These are phyloP conservation scores for Hirschioporus abietinus DNA, from an alignment of 768 basidiomycete species.

Conservation along the genomic window DNA sequence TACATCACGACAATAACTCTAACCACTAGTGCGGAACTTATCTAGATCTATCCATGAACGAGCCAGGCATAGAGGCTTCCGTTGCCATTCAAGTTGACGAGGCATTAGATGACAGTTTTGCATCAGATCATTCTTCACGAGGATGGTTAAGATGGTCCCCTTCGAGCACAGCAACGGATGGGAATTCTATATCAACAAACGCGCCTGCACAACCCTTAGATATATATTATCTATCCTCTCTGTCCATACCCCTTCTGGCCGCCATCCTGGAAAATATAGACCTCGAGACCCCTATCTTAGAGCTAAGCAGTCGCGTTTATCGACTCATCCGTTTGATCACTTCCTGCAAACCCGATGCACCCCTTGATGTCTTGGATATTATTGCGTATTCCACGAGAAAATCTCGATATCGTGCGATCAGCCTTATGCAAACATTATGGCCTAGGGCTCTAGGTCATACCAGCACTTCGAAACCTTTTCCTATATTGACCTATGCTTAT, in stretches of 20 bases:
- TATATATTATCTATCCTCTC: constrained; percentile 55
- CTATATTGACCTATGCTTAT: constrained; percentile 29
- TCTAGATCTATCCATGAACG: not conserved
- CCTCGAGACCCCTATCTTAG: constrained; percentile 25
- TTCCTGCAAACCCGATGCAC: constrained; percentile 57
- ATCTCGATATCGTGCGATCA: constrained; percentile 50
- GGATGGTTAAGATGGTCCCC: constrained; percentile 22
- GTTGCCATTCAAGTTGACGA: constrained; percentile 20
- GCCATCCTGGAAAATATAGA: constrained; percentile 57
- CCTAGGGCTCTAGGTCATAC: constrained; percentile 66
- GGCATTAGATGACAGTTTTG: constrained; percentile 9
- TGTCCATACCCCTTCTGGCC: constrained; percentile 58
- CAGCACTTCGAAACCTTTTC: constrained; percentile 48
- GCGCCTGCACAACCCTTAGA: constrained; percentile 50
- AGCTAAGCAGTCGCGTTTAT: constrained; percentile 44
- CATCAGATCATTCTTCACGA: constrained; percentile 1
- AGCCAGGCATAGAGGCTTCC: constrained; percentile 16
- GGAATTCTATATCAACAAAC: constrained; percentile 38
- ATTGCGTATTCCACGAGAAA: constrained; percentile 58
- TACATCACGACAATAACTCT: not conserved
- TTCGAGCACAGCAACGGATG: constrained; percentile 4
- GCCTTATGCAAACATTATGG: constrained; percentile 58
- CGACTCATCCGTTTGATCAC: constrained; percentile 50
- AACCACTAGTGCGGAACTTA: not conserved
- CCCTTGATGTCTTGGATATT: constrained; percentile 66